Evolutionary conservation across 192 early-diverging fungal species (phyloP), one percentile per base, ranked within the genome.

Genomic region (Rhizophagus prolifer): DNA sequence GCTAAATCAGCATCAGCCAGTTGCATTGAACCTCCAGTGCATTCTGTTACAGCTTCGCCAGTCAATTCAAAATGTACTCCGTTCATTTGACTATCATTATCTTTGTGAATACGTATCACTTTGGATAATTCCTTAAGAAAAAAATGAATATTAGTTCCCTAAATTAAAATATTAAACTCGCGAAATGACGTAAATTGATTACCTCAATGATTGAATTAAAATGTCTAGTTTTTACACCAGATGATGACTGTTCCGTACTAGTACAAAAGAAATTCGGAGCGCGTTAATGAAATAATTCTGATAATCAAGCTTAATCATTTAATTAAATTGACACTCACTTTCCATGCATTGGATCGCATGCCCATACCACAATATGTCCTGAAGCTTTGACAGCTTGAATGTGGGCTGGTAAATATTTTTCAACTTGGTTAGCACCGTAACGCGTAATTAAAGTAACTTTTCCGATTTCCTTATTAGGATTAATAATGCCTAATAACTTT

Each of bases 51-150:
- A n/a, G 88, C 86, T 76, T 98, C 95, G 62, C 97, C 97, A 2
- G 97, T 99, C 64, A 98, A 80, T 84, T 99, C 97, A 74, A 96
- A 94, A 76, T 99, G 97, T n/a, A 98, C 95, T 30, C 97, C 97
- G 54, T 91, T 93, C 1, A 98, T 85, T 25, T 89, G 84, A 64
- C 93, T 93, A 68, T 87, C 86, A 25, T 87, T 77, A 19, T 90
- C 84, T 61, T 89, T 88, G 81, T 99, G 97, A 59, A 96, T 94
- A 7, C 87, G 76, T 81, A 98, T 95, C 58, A 92, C 90, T 77
- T 89, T 82, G 8, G 91, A 91, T 74, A 99, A 85, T 82, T 99
- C 97, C 64, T 81, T 72, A 30, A 58, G 58, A 38, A 30, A 41
- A 21, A 60, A 70, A 44, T 38, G 34, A 0, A n/a, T 31, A 3